A percentile compares a stretch with the other conserved stretches of the same genome.
phyloP scores from a whole-genome alignment of 805 yeast species.

The Wickerhamiella australiensis region DNA sequence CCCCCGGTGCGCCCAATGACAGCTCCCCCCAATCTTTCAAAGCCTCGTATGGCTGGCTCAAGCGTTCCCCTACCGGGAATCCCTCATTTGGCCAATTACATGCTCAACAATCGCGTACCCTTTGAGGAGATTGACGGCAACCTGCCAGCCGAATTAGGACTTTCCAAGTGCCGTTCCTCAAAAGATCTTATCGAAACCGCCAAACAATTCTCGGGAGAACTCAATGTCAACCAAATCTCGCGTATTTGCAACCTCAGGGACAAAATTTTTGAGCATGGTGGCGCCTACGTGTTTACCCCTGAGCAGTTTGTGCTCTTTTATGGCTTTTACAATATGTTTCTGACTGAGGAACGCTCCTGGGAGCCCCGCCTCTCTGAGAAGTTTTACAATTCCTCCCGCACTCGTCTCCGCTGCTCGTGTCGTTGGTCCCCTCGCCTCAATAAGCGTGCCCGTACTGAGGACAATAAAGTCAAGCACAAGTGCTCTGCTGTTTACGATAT shows the following conservation, averaged over 20 bases:
- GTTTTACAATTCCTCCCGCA: constrained; percentile 11
- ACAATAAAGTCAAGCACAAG: background rate
- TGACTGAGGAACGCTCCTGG: constrained; percentile 12
- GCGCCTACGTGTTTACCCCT: constrained; percentile 7
- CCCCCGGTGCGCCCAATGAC: constrained; percentile 1
- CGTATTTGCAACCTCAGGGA: constrained; percentile 6
- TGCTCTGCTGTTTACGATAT: constrained; percentile 10
- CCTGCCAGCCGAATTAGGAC: background rate
- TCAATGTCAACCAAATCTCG: background rate
- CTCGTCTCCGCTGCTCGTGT: constrained; percentile 10
- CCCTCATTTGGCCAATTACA: constrained; percentile 6
- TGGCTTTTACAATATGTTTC: constrained; percentile 9
- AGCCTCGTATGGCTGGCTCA: background rate
- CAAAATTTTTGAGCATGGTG: constrained; percentile 2
- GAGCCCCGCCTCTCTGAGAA: constrained; percentile 11
- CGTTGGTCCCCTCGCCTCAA: constrained; percentile 9
- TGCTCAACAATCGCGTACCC: constrained; percentile 11
- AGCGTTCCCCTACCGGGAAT: constrained; percentile 3
- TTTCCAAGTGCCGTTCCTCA: constrained; percentile 5
- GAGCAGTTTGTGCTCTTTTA: constrained; percentile 11
- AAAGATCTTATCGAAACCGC: constrained; percentile 10
- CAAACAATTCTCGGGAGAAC: constrained; percentile 2
- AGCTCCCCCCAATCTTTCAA: background rate
- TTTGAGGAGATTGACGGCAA: background rate
- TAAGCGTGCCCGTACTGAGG: constrained; percentile 8